phyloP scores from a whole-genome alignment of 2,329 filamentous ascomycete species.

The Aureobasidium sp. region DNA sequence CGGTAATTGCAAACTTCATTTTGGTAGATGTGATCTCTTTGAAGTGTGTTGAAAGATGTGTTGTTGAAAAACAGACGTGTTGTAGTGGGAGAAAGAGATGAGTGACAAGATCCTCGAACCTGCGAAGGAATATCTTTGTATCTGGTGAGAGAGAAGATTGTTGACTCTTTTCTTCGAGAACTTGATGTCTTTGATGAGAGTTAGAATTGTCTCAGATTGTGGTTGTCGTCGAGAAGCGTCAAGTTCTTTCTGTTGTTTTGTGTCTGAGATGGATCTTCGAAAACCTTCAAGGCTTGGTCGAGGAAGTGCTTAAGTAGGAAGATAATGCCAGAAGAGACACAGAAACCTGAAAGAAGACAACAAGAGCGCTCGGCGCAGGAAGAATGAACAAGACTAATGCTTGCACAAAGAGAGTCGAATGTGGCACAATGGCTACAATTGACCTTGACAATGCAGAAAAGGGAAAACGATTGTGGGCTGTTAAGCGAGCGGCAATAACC shows the following conservation, averaged over 20 bases:
- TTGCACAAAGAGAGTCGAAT: constrained; percentile 4
- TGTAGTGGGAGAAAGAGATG: neutral
- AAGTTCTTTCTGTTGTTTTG: neutral
- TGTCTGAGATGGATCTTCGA: constrained; percentile 14
- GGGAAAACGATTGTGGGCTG: constrained; percentile 2
- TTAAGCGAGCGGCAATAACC: constrained; percentile 1
- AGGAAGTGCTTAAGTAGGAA: neutral
- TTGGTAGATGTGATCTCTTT: neutral
- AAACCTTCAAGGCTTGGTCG: constrained; percentile 5
- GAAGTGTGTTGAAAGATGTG: neutral
- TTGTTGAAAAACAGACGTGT: constrained; percentile 4
- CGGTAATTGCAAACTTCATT: neutral
- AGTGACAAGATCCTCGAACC: constrained; percentile 5
- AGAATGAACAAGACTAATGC: neutral
- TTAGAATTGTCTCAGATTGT: neutral
- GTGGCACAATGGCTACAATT: constrained; percentile 12
- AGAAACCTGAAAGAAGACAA: neutral
- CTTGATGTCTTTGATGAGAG: constrained; percentile 3
- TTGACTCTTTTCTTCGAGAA: constrained; percentile 3
- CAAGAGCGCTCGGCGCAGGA: neutral
- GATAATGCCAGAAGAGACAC: neutral
- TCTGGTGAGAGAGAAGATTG: neutral
- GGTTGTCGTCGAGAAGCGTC: neutral
- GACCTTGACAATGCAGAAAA: neutral
- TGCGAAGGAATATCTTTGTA: constrained; percentile 12